Conservation (phyloP, 1,284 basidiomycete genomes). For the Pseudozyma sp. region DNA sequence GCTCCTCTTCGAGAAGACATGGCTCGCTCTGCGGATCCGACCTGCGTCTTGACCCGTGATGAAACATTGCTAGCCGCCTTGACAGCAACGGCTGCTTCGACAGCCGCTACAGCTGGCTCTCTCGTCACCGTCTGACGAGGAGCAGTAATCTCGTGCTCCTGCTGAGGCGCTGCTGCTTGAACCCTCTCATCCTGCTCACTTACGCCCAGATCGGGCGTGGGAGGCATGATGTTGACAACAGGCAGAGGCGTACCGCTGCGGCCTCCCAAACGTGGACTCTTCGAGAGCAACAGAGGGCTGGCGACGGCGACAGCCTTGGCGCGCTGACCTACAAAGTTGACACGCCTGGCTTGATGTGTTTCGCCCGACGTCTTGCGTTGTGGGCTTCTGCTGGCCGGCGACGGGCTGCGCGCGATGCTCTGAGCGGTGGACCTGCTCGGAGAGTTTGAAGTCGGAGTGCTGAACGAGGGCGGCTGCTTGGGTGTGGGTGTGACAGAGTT, state of each 20-base stretch:
- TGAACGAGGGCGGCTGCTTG: constrained; percentile 15
- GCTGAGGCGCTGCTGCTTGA: constrained; percentile 15
- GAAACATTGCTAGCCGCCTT: constrained; percentile 3
- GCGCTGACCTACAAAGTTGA: constrained; percentile 50
- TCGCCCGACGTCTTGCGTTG: constrained; percentile 31
- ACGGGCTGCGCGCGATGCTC: neutral
- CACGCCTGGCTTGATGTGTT: constrained; percentile 50
- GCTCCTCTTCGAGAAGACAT: constrained; percentile 22
- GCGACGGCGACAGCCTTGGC: constrained; percentile 44
- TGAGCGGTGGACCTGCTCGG: constrained; percentile 4
- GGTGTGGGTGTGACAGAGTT: constrained; percentile 22
- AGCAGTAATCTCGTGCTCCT: constrained; percentile 13
- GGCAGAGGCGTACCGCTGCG: constrained; percentile 32
- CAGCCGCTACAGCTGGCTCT: neutral
- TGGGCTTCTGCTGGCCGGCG: constrained; percentile 19
- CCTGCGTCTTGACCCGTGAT: neutral
- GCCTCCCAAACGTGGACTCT: constrained; percentile 37
- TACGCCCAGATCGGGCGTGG: constrained; percentile 54
- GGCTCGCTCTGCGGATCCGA: neutral
- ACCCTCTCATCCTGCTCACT: constrained; percentile 26
- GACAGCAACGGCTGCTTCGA: constrained; percentile 5
- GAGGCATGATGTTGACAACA: constrained; percentile 63
- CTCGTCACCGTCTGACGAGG: constrained; percentile 4
- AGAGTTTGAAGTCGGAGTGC: constrained; percentile 11
- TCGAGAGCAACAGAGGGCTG: constrained; percentile 46